phyloP scores from a whole-genome alignment of 257 asterid genomes.

The Solanum chmielewskii region DNA sequence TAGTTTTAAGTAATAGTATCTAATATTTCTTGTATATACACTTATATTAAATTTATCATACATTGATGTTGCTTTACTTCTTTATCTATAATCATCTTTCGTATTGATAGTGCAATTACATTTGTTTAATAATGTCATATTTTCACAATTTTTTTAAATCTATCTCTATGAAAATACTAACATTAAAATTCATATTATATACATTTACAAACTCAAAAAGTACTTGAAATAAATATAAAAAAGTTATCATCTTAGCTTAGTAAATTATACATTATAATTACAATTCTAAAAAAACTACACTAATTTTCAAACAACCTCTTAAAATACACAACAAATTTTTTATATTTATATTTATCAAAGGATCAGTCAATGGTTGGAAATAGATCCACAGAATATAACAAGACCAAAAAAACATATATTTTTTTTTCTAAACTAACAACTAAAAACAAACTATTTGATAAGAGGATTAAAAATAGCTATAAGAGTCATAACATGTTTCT shows the following conservation, averaged over 20 bases:
- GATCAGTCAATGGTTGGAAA: background rate
- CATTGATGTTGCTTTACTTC: background rate
- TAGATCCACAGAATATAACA: background rate
- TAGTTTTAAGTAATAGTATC: background rate
- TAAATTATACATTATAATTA: background rate
- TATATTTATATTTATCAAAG: background rate
- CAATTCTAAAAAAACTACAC: background rate
- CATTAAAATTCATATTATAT: too few relatives aligned
- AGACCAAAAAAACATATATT: background rate
- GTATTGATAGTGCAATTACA: too few relatives aligned
- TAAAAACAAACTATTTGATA: background rate
- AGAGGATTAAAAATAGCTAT: background rate
- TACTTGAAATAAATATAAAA: too few relatives aligned
- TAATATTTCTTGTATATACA: too few relatives aligned
- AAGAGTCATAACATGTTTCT: accelerated
- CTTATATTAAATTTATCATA: too few relatives aligned
- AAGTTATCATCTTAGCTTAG: background rate
- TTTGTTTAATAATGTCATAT: background rate
- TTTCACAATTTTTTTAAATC: too few relatives aligned
- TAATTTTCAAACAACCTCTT: background rate
- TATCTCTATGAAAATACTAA: too few relatives aligned
- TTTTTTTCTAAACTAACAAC: background rate
- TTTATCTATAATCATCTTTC: too few relatives aligned
- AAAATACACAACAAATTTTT: background rate
- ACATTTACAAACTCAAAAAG: background rate